Base-by-base conservation (phyloP, 148 eudicot genomes). In the Camellia japonica region DNA sequence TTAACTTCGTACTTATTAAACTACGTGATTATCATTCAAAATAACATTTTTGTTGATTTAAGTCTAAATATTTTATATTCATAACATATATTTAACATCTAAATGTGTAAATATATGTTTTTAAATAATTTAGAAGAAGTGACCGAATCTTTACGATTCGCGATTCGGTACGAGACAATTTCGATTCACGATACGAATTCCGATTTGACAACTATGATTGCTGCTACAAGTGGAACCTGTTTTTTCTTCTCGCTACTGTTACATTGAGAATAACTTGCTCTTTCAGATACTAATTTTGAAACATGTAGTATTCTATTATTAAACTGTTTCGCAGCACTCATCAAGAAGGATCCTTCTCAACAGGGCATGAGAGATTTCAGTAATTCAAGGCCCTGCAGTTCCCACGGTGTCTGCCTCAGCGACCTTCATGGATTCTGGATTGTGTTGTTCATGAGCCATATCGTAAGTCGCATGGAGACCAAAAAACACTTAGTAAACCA, bases 401-500 rank as follows among this genome's bases (percentile, higher is more conserved):
- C 46, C 77, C 18, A 56, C 65, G 9, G 23, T 58, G 46, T 56
- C 61, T 56, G 59, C 79, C 71, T 78, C 82, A 49, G 58, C 15
- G 41, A 20, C 13, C 64, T 61, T 75, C 38, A 10, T 2, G 23
- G 75, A 58, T 68, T 79, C 71, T 12, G 23, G 68, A 77, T 78
- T 78, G 52, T 46, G 69, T 54, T 74, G 68, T 47, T 76, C 83
- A 54, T 75, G 88, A 30, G 91, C 87, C 86, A 80, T 76, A 71
- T 86, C 89, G 23, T 84, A 88, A 38, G 91, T 84, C 2, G 91
- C 91, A 73, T 86, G 91, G 9, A 88, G 75, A 15, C 91, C 89
- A 13, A 86, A 82, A 73, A 88, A 77, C 63, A 86, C 63, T 58
- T 88, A 88, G 74, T 88, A 88, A 47, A 86, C 66, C 65, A 88